Evolutionary conservation across 345 rosid species (phyloP), one percentile per base, ranked within the genome.

Genomic region (Acer campestre): DNA sequence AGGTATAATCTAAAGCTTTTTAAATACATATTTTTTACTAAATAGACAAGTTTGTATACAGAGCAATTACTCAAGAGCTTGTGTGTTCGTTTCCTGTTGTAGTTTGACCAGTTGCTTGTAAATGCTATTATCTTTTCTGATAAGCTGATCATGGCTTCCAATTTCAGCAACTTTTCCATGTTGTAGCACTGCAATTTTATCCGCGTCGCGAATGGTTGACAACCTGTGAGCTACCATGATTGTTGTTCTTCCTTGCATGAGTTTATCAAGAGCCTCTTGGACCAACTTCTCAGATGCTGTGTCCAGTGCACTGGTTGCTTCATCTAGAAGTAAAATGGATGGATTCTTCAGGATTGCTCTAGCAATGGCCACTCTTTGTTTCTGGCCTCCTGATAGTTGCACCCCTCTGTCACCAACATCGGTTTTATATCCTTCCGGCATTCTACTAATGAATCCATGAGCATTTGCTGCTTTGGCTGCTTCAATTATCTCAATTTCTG

Each of bases 321-420:
- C 98, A 71, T 93, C 98, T 27, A 95, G 81, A 2, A 95, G 92
- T 61, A 95, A 91, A 78, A 91, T 88, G 0, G 89, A 84, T 53
- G 97, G 95, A 80, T 95, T 83, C 46, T 88, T 95, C 10, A 91
- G 75, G 27, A 95, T 88, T 10, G 97, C 97, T 78, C 97, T 83
- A 0, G 97, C 97, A 7, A 93, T 93, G 10, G 97, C 97, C 61
- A 92, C 93, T 81, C 97, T 88, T 70, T 93, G 98, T 78, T 93
- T 93, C 82, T 93, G 98, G 12, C 94, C 98, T 14, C 97, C 98
- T 51, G 98, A 95, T 80, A 93, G 75, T 70, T 95, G 97, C 73
- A 89, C 78, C 20, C 98, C 97, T 48, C 89, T 87, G 16, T 95
- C 89, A 12, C 98, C 98, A 2, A 90, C 98, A 58, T 89, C 76